Base-by-base conservation (phyloP, 1,139 yeast genomes). In the Geotrichum bryndzae region DNA sequence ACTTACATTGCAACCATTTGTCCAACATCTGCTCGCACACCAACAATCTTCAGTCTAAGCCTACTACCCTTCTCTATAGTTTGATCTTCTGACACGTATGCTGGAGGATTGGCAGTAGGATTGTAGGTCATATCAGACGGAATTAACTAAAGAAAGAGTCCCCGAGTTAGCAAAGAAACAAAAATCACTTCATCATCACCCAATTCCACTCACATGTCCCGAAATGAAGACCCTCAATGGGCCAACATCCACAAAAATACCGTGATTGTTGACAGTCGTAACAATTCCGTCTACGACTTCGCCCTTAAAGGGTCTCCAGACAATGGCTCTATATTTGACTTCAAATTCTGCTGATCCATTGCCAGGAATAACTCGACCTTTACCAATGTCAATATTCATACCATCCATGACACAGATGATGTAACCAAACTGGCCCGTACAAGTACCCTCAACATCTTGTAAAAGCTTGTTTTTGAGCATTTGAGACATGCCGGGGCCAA, bases 391-490 rank as follows among this genome's bases (percentile, higher is more conserved):
- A 65, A 95, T 90, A 69, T 87, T 85, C 88, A 90, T 90, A 68
- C 96, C 90, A 73, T 94, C 99, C 73, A 94, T 81, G 53, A 94
- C 99, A 76, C 98, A 94, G 63, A 94, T 88, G 69, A 94, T 94
- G 75, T 94, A 94, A 7, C 99, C 99, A 77, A 94, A 94, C 75
- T 94, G 97, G 69, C 99, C 99, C 0, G 99, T 91, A 77, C 99
- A 95, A 1, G 98, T 91, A 25, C 99, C 99, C 76, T 94, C 99
- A 56, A 95, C 99, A 72, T 94, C 99, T 68, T 90, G 91, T 64
- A 95, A 81, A 67, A 94, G 81, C 75, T 92, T 92, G 72, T 91
- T 90, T 72, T 96, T 85, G 68, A 94, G 81, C 73, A 86, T 92
- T 72, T 90, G 96, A 75, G 90, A 91, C 98, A 94, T 94, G 70